Percentiles rank a stretch among this genome's conserved stretches.
Evolutionary conservation across 352 stramenopile genomes (phyloP).

Genomic region (Globisporangium nunn): DNA sequence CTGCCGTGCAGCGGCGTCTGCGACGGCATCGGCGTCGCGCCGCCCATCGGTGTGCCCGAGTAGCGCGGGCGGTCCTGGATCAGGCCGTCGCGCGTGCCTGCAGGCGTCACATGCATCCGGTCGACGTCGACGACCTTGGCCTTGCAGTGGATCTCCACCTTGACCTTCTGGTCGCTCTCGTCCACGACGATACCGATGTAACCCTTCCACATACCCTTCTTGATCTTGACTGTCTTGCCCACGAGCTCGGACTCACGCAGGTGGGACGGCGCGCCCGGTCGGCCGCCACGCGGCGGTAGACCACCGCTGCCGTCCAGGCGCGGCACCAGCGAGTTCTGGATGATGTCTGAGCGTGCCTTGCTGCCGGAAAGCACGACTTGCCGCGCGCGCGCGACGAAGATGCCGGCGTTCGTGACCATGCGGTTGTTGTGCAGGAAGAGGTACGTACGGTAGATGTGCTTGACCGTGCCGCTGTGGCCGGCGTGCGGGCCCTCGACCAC

Average conservation of each 20-base stretch:
- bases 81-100: conserved; percentile 70
- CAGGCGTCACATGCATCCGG: conserved; percentile 64
- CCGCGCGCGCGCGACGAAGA: conserved; percentile 83
- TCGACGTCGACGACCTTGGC: conserved; percentile 85
- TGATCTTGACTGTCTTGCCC: conserved; percentile 88
- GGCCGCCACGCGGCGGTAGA: conserved; percentile 20
- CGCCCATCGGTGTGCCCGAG: conserved; percentile 68
- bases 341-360: conserved; percentile 84
- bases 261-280: conserved; percentile 24
- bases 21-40: conserved; percentile 68
- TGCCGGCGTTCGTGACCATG: conserved; percentile 83
- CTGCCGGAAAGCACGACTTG: conserved; percentile 80
- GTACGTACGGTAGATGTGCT: conserved; percentile 87
- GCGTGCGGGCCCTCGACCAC: conserved; percentile 78
- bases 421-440: conserved; percentile 90
- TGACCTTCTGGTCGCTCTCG: conserved; percentile 86
- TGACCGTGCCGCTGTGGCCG: conserved; percentile 85
- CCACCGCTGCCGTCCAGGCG: conserved; percentile 36
- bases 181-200: conserved; percentile 91
- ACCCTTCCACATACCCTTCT: conserved; percentile 88
- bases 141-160: conserved; percentile 90
- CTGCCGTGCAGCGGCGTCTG: conserved; percentile 80
- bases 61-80: conserved; percentile 71
- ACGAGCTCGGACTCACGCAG: conserved; percentile 70
- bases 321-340: conserved; percentile 74